These are phyloP conservation scores for Alnus glutinosa DNA, from an alignment of 306 rosid species.

Conservation along the genomic window DNA sequence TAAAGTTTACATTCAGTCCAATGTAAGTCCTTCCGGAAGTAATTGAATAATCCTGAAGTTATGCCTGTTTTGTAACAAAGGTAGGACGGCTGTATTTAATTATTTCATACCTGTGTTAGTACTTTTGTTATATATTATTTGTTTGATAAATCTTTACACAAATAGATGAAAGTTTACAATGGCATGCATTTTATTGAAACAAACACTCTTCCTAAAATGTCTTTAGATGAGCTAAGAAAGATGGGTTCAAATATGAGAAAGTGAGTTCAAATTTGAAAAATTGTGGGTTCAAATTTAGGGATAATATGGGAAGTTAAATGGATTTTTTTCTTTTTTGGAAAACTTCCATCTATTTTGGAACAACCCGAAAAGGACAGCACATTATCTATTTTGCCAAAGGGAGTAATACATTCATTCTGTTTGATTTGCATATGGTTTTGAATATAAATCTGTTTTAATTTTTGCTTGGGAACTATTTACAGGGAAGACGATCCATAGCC, in stretches of 20 bases:
- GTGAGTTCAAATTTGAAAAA: no score
- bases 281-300: background rate
- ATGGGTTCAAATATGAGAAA: background rate
- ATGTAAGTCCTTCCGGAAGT: background rate
- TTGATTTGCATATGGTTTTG: background rate
- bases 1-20: background rate
- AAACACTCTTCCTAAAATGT: background rate
- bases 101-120: background rate
- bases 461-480: constrained; percentile 27
- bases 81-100: background rate
- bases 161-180: background rate
- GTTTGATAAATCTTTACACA: background rate
- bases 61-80: background rate
- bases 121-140: background rate
- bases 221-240: background rate
- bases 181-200: background rate
- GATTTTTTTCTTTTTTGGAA: background rate
- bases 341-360: background rate
- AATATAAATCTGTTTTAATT: constrained; percentile 17
- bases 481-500: constrained; percentile 91
- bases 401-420: background rate
- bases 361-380: background rate
- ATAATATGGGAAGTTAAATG: background rate
- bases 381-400: background rate
- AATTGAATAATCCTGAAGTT: background rate